Evolutionary conservation across 345 rosid genomes (phyloP), one percentile per base, ranked within the genome.

Genomic region (Capsella bursapastoris): DNA sequence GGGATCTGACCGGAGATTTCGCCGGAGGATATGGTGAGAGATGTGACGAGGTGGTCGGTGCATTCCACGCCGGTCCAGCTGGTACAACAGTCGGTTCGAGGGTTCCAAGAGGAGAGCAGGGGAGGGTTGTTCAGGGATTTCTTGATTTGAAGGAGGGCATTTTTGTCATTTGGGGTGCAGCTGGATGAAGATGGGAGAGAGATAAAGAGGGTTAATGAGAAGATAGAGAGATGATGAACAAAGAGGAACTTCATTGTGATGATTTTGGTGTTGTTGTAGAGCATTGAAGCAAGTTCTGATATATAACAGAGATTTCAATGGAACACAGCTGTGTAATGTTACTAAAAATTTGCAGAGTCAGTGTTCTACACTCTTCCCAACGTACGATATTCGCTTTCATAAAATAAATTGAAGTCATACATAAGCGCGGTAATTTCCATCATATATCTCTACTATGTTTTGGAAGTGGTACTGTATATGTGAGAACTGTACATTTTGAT

Each of bases 61-160:
- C 98, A 93, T 15, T 79, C 73, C 16, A 94, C 87, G 9, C 81
- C 79, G 78, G 86, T 81, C 97, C 97, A 94, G 51, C 48, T 7
- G 5, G 49, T 56, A 77, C 96, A 91, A 78, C 97, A 93, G 75
- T 89, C 97, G 7, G 86, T 72, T 68, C 61, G 68, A 4, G 86
- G 80, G 4, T 79, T 47, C 98, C 98, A 90, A 0, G 98, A 87
- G 73, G 92, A 84, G 50, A 89, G 80, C 22, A 82, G 79, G 47
- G 82, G 83, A 44, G 96, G 96, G 71, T 90, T 77, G 64, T 86
- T 83, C 2, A 88, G 80, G 32, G 84, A 62, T 41, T 78, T 58
- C 70, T 87, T 87, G 76, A 90, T 87, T 6, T 81, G 79, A 38
- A 92, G 86, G 41, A 92, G 95, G 66, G 80, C 85, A 14, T 71